Conservation (phyloP, 2,329 filamentous ascomycete species). For the Epichloe typhina region DNA sequence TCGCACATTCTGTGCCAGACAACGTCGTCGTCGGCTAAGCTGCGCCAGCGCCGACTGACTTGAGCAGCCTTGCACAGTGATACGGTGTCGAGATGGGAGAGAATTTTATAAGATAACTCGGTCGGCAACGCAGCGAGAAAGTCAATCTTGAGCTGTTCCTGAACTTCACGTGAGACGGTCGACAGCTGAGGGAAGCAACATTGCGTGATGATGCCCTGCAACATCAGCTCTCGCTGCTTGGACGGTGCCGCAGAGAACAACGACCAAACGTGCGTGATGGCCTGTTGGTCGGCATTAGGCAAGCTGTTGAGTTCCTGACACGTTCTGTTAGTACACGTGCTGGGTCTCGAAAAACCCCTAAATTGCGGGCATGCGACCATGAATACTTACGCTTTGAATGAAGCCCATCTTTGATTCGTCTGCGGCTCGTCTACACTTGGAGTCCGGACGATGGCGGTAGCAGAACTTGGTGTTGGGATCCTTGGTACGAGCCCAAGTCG, state of each 20-base stretch:
- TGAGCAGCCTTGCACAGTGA: slow-evolving; percentile 93
- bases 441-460: slow-evolving; percentile 86
- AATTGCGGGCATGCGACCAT: neutral
- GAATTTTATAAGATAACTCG: slow-evolving; percentile 85
- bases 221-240: slow-evolving; percentile 90
- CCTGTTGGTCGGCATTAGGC: slow-evolving; percentile 77
- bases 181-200: slow-evolving; percentile 97
- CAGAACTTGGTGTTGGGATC: slow-evolving; percentile 80
- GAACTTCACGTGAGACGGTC: slow-evolving; percentile 77
- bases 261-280: slow-evolving; percentile 95
- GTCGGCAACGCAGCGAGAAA: slow-evolving; percentile 79
- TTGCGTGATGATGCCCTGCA: slow-evolving; percentile 89
- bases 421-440: slow-evolving; percentile 83
- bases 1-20: slow-evolving; percentile 98
- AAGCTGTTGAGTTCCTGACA: slow-evolving; percentile 66
- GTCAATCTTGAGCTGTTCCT: slow-evolving; percentile 94
- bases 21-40: slow-evolving; percentile 88
- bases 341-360: neutral
- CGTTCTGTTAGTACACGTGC: slow-evolving; percentile 2
- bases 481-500: slow-evolving; percentile 19
- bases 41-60: slow-evolving; percentile 79
- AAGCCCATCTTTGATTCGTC: slow-evolving; percentile 95
- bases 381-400: slow-evolving; percentile 60
- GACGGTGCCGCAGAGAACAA: slow-evolving; percentile 90
- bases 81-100: slow-evolving; percentile 84